phyloP scores from a whole-genome alignment of 257 asterid genomes.

The Nicotiana undulata region DNA sequence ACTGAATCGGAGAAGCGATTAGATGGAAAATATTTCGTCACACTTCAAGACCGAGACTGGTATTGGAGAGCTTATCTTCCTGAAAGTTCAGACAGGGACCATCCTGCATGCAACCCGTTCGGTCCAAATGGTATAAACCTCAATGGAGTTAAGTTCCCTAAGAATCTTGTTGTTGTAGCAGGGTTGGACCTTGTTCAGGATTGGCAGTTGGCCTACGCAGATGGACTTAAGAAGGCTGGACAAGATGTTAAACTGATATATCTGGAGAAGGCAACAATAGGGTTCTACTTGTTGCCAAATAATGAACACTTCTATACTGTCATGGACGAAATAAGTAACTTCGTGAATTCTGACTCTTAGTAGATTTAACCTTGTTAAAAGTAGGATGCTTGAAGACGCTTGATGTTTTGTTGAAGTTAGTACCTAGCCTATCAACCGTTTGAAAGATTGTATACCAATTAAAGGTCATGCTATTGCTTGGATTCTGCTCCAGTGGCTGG shows the following conservation, averaged over 20 bases:
- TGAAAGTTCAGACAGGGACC: constrained; percentile 72
- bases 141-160: constrained; percentile 44
- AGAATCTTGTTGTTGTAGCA: constrained; percentile 69
- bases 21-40: constrained; percentile 71
- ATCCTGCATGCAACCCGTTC: constrained; percentile 74
- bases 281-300: constrained; percentile 83
- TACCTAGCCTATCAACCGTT: not conserved
- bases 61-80: constrained; percentile 86
- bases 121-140: constrained; percentile 49
- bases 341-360: constrained; percentile 13
- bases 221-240: constrained; percentile 47
- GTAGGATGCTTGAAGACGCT: constrained; percentile 4
- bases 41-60: constrained; percentile 74
- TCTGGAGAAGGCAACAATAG: constrained; percentile 69
- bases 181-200: constrained; percentile 84
- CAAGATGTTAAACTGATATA: constrained; percentile 47
- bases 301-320: constrained; percentile 57
- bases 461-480: constrained; percentile 4
- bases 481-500: constrained; percentile 10
- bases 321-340: constrained; percentile 52
- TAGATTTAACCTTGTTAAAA: not conserved
- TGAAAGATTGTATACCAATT: constrained; percentile 2
- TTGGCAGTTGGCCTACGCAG: constrained; percentile 69
- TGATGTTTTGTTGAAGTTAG: not conserved
- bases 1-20: constrained; percentile 56